Evolutionary conservation across 306 rosid species (phyloP), one percentile per base, ranked within the genome.

Genomic region (Mimosa bimucronata): DNA sequence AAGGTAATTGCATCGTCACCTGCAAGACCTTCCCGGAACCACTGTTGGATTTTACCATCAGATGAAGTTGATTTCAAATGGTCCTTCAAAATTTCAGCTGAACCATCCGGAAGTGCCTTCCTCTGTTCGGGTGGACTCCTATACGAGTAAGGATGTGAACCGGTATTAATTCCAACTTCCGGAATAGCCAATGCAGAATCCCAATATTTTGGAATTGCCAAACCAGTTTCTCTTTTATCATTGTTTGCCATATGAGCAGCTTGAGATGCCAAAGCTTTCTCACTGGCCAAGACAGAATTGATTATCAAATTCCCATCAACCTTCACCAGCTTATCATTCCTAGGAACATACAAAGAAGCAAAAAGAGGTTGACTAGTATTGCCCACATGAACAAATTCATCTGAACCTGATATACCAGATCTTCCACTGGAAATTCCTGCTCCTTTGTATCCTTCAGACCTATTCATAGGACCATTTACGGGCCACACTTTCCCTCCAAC

Each of bases 21-120:
- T 85, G 97, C 97, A 84, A 91, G 84, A 9, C 98, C 99, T 88
- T 96, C 99, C n/a, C 88, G 94, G 84, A 96, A 96, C 99, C 98
- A 93, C 88, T 93, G 98, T 65, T 91, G 98, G 79, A 91, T 91
- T 82, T 84, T 90, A 72, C 99, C 97, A 89, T 96, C 93, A 79
- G 89, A 85, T n/a, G 89, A 80, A 28, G 88, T 77, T 75, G 97
- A 85, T 82, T 88, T 89, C 77, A 82, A 71, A 66, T 77, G 91
- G 85, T 88, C 88, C 84, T 86, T 90, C 83, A 78, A 82, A 73
- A 81, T 80, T 68, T 89, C 87, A 71, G 88, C 40, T 15, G 93
- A 82, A 75, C 94, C 88, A 70, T 91, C 79, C 52, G 90, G 66
- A 55, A 95, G 91, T 74, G 97, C 97, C 91, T 84, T 90, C 50